Conservation (phyloP, 140 eudicot genomes). For the Flaveria floridana region DNA sequence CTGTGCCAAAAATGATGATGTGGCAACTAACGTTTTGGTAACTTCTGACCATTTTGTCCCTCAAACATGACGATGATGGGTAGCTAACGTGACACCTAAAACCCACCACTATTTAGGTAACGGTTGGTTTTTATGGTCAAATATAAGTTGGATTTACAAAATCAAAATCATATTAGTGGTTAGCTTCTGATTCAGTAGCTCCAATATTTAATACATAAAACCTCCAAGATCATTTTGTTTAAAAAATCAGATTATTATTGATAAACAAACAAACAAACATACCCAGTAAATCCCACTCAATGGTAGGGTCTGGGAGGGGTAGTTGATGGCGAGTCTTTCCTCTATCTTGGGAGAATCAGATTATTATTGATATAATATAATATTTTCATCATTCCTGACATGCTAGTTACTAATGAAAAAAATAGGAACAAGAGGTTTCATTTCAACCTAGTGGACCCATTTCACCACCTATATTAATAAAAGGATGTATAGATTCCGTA, state of each 20-base stretch:
- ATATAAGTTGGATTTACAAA: not conserved
- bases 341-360: too few species aligned
- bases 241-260: not conserved
- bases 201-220: not conserved
- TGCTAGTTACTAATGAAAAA: not conserved
- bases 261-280: too few species aligned
- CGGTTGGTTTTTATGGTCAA: not conserved
- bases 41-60: not conserved
- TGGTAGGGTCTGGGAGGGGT: too few species aligned
- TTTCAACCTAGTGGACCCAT: not conserved
- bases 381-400: not conserved
- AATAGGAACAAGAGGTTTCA: not conserved
- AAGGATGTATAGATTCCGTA: slow-evolving; percentile 7
- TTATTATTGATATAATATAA: not conserved
- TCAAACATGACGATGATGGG: not conserved
- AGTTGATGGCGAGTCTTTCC: too few species aligned
- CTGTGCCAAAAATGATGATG: not conserved
- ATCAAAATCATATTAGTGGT: not conserved
- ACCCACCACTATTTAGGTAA: not conserved
- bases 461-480: not conserved
- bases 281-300: too few species aligned
- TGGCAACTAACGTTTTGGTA: not conserved
- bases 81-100: not conserved
- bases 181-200: not conserved
- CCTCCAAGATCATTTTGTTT: not conserved